These are phyloP conservation scores for Fusarium fracticaudum DNA, from an alignment of 2,329 filamentous ascomycete species.

Conservation along the genomic window DNA sequence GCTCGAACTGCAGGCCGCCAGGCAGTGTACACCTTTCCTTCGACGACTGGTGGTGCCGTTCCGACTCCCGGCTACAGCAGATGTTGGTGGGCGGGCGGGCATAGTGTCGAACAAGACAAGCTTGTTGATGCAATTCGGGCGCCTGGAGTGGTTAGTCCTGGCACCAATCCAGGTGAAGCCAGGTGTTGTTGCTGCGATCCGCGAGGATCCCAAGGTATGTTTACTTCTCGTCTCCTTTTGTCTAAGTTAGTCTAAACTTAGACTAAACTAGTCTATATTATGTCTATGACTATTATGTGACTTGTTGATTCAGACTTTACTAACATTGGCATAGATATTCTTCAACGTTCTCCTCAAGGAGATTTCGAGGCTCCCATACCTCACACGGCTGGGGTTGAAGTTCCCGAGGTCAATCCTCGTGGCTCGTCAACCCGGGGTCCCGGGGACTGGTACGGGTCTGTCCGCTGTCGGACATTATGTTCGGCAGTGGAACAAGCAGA, in stretches of 20 bases:
- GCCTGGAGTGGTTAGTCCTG: background rate
- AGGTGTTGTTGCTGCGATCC: background rate
- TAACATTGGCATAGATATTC: background rate
- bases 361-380: background rate
- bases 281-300: background rate
- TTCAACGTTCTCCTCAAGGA: background rate
- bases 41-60: background rate
- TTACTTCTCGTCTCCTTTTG: background rate
- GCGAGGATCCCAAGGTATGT: background rate
- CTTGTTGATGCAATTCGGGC: background rate
- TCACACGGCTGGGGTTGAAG: background rate
- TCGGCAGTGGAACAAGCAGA: background rate
- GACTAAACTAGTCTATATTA: background rate
- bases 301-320: background rate
- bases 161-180: background rate
- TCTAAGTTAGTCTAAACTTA: background rate
- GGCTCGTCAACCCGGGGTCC: background rate
- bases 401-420: background rate
- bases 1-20: background rate
- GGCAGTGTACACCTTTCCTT: accelerated
- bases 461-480: background rate
- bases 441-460: background rate
- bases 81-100: background rate
- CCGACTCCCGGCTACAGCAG: background rate
- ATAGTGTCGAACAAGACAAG: background rate